A percentile compares a stretch with the other conserved stretches of the same genome.
phyloP scores from a whole-genome alignment of 352 stramenopile species.

The Globisporangium parvum region DNA sequence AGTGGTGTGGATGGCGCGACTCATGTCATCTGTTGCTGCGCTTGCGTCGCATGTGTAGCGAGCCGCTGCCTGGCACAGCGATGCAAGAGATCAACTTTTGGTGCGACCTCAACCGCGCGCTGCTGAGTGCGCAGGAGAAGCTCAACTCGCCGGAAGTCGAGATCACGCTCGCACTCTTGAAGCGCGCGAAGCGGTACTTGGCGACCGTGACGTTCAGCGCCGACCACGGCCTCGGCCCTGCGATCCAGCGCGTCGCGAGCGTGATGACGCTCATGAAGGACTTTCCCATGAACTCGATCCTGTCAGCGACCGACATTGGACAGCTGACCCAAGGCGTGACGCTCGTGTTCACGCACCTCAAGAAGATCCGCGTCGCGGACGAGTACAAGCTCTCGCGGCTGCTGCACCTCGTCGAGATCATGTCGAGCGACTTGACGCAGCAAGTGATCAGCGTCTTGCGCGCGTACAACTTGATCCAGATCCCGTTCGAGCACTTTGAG shows the following conservation, averaged over 20 bases:
- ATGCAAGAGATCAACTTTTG: constrained; percentile 96
- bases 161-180: constrained; percentile 88
- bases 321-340: constrained; percentile 79
- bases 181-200: constrained; percentile 89
- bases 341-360: constrained; percentile 84
- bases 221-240: constrained; percentile 82
- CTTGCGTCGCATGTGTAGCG: constrained; percentile 19
- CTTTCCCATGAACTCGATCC: constrained; percentile 90
- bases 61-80: constrained; percentile 79
- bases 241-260: constrained; percentile 83
- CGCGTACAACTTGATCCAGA: constrained; percentile 79
- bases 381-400: constrained; percentile 84
- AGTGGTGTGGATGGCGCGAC: background rate
- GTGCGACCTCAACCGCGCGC: constrained; percentile 86
- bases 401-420: constrained; percentile 77
- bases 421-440: constrained; percentile 81
- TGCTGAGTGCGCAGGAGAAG: constrained; percentile 83
- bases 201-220: constrained; percentile 88
- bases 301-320: constrained; percentile 83
- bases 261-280: constrained; percentile 92
- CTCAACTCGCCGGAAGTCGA: constrained; percentile 87
- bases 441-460: constrained; percentile 78
- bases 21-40: background rate
- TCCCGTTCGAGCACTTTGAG: constrained; percentile 83
- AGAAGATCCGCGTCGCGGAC: constrained; percentile 87